phyloP scores from a whole-genome alignment of 352 stramenopile genomes.

The Blastocystis sp. region DNA sequence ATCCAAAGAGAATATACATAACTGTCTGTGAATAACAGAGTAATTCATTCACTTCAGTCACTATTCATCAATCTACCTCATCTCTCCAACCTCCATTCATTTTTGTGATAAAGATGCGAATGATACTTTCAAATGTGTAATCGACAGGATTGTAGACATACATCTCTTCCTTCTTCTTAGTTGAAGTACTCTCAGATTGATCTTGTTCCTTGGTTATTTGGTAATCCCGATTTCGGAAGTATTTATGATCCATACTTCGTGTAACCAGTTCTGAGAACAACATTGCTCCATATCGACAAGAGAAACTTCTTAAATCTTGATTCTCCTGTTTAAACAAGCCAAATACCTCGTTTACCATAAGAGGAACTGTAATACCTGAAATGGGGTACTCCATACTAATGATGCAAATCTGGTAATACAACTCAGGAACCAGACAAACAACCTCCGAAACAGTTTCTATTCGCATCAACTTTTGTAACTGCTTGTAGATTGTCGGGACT shows the following conservation, averaged over 20 bases:
- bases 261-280: slow-evolving; percentile 40
- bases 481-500: slow-evolving; percentile 15
- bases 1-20: slow-evolving; percentile 32
- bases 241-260: neutral
- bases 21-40: slow-evolving; percentile 33
- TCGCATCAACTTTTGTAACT: neutral
- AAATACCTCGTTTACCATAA: slow-evolving; percentile 49
- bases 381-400: neutral
- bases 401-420: slow-evolving; percentile 10
- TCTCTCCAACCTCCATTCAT: neutral
- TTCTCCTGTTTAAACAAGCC: neutral
- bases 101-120: slow-evolving; percentile 26
- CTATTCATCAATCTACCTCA: neutral
- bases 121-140: slow-evolving; percentile 40
- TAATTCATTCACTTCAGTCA: slow-evolving; percentile 7
- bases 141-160: slow-evolving; percentile 5
- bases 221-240: slow-evolving; percentile 21
- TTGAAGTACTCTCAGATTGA: neutral
- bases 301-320: neutral
- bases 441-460: neutral
- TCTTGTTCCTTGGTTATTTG: neutral
- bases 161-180: neutral
- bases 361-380: neutral
- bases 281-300: slow-evolving; percentile 22
- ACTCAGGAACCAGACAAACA: slow-evolving; percentile 1